Base-by-base conservation (phyloP, 2,329 filamentous ascomycete species). In the Purpureocillium lavendulum region DNA sequence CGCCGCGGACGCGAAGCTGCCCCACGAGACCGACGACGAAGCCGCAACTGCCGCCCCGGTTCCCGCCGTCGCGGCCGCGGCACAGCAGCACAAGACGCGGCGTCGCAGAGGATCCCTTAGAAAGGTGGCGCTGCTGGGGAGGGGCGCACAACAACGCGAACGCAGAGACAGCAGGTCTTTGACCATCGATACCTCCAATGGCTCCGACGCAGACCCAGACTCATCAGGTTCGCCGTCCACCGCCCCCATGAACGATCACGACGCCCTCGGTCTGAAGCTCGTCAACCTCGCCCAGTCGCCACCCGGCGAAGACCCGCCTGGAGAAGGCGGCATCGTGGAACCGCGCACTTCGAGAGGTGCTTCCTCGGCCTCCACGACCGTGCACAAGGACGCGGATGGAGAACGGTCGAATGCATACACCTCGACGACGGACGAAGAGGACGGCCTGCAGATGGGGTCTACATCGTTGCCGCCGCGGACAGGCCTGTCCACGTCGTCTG, bases 61-160 rank as follows among this genome's bases (percentile, higher is more conserved):
- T 34, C 54, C 51, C 42, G 48, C 51, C 42, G 57, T 54, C 41
- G 52, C 48, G 35, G 57, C 49, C 41, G 49, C 55, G 29, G 49
- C 52, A 35, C 65, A 65, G 53, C 69, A 61, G 54, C 69, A 60
- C 57, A 71, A 61, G 66, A 71, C 50, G 60, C 74, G 87, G 40
- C 80, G 81, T 51, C 77, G 89, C 43, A 85, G 84, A 56, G 88
- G 87, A 4, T 95, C 89, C 10, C 68, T 96, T 57, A 77, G 89
- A 43, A 95, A 95, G 62, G 87, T 86, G 10, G 88, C 87, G 18
- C 69, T 95, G 36, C 70, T 95, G 14, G 86, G 87, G 13, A 83
- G 84, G 45, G 82, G 82, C 45, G 77, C 71, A 40, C 79, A 75
- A 40, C 79, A 75, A 58, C 71, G 75, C 44, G 78, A 77, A 49